phyloP scores from a whole-genome alignment of 768 basidiomycete species.

The Kwoniella sp. region DNA sequence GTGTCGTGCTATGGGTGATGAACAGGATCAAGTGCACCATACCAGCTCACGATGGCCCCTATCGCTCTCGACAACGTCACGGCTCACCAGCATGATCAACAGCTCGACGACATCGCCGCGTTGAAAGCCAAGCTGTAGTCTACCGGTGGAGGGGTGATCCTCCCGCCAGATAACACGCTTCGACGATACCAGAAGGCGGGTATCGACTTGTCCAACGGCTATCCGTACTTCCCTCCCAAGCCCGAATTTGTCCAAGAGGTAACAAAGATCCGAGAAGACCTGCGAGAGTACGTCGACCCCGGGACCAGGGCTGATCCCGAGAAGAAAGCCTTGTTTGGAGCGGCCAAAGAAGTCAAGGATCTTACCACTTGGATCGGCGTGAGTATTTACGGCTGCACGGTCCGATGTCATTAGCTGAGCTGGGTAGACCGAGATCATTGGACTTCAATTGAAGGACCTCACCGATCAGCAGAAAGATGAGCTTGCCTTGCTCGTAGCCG shows the following conservation, averaged over 20 bases:
- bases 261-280: conserved; percentile 23
- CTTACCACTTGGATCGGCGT: conserved; percentile 64
- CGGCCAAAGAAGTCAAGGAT: conserved; percentile 64
- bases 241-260: conserved; percentile 43
- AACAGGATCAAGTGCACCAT: too few species aligned
- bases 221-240: conserved; percentile 38
- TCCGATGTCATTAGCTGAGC: not conserved
- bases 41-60: conserved; percentile 24
- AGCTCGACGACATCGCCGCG: conserved; percentile 14
- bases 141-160: conserved; percentile 1
- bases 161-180: conserved; percentile 34
- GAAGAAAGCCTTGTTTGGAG: conserved; percentile 63
- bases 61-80: conserved; percentile 25
- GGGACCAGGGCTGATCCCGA: conserved; percentile 65
- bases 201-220: conserved; percentile 35
- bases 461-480: conserved; percentile 69
- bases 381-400: conserved; percentile 4
- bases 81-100: not conserved
- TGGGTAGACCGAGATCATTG: conserved; percentile 62
- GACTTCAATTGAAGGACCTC: conserved; percentile 68
- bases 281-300: conserved; percentile 56
- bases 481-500: conserved; percentile 49
- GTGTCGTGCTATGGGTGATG: too few species aligned
- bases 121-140: conserved; percentile 12
- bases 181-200: conserved; percentile 37